Base-by-base conservation (phyloP, 2,329 filamentous ascomycete genomes). In the Trichothecium sympodiale region DNA sequence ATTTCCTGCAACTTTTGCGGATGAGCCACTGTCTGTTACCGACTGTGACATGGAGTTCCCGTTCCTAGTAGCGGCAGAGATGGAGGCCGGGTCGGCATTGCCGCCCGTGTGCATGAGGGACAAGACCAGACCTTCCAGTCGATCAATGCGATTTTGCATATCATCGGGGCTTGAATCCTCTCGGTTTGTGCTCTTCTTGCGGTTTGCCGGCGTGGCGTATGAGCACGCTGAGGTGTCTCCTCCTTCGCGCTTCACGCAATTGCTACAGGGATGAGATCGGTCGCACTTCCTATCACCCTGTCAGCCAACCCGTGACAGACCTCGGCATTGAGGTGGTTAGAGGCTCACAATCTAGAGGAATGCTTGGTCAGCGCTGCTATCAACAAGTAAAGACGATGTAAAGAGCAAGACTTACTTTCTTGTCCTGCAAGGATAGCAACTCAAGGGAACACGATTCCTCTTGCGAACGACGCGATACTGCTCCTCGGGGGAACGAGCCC, bases 101-200 rank as follows among this genome's bases (percentile, higher is more conserved):
- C 71, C 62, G 38, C 85, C 85, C 56, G 84, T 88, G 52, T 89
- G 89, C 89, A 96, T 95, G 53, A 96, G 61, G 18, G 86, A 93
- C 45, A 96, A 62, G 41, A 96, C 89, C 56, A 96, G 65, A 48
- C 84, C 83, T 69, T 96, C 89, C 46, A 96, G 70, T 49, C 89
- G 77, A 65, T 96, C 88, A 62, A 96, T 96, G 56, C 91, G 83
- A 54, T 93, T 94, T 64, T 96, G 89, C 89, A 96, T 95, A 60
- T 95, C 89, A 69, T 94, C 88, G 34, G 89, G 86, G 47, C 60
- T 77, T 37, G 69, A 61, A 48, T 69, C 60, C 41, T 56, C 71
- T 68, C 61, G 74, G 61, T 62, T 72, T 57, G 80, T 74, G 51
- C 65, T 78, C 69, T 85, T 93, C 60, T 85, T 91, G 47, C 85